Base-by-base conservation (phyloP, 306 rosid genomes). In the Vigna angularis region DNA sequence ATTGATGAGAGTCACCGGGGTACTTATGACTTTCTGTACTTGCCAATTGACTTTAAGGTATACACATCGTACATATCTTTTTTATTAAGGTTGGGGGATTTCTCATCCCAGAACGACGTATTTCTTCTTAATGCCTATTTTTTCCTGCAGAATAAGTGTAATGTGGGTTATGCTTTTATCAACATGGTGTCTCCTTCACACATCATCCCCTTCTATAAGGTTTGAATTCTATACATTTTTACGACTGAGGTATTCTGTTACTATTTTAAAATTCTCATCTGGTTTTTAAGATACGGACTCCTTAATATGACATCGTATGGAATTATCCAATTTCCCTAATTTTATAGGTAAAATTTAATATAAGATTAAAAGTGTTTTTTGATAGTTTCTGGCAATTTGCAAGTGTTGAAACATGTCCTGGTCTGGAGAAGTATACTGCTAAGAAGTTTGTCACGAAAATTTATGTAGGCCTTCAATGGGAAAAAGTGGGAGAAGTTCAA, bases 91-190 rank as follows among this genome's bases (percentile, higher is more conserved):
- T 79, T 75, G 38, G 57, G 26, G 7, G 18, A 40, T 56, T 70
- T 74, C 48, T 69, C 8, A 4, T 57, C 42, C 40, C 9, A 30
- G 20, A 76, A 42, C 76, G 79, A 57, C 47, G 56, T 72, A 40
- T 38, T 53, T 76, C 66, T 76, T 75, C 67, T 72, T 42, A 81
- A 80, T 81, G 65, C 42, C 74, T 40, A 18, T 11, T 79, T 87
- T 86, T 67, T 24, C 65, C 69, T 86, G 82, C 94, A 94, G 98
- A 94, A 94, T 82, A 94, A 94, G 88, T 94, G 98, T 80, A 93
- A 93, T 75, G 97, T 93, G 77, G 98, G 98, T 81, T 93, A 93
- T 75, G 98, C 98, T 72, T 93, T 93, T 88, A 93, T 93, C 87
- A 93, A 93, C 85, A 90, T 93, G 98, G 93, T 86, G 83, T 93